Conservation (phyloP, 2,329 filamentous ascomycete genomes). For the Cadophora sp. region DNA sequence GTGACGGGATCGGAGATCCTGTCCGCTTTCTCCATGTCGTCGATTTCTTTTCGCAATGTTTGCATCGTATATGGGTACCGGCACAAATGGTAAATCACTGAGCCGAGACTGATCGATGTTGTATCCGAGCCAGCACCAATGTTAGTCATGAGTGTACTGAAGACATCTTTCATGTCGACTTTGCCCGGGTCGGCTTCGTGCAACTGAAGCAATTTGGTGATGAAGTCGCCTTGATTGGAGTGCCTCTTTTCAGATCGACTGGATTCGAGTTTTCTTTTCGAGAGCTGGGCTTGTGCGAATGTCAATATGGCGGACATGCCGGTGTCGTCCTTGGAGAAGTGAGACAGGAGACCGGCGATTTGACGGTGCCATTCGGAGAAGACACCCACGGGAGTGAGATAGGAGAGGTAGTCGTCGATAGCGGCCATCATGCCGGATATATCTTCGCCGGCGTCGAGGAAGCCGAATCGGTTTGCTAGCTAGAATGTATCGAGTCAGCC, state of each 20-base stretch:
- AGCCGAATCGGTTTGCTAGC: slow-evolving; percentile 46
- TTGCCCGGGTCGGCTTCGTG: slow-evolving; percentile 50
- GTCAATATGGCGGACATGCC: slow-evolving; percentile 7
- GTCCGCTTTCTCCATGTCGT: slow-evolving; percentile 22
- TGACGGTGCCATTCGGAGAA: slow-evolving; percentile 46
- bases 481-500: neutral
- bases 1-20: slow-evolving; percentile 35
- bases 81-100: slow-evolving; percentile 52
- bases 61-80: slow-evolving; percentile 39
- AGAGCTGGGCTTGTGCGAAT: slow-evolving; percentile 21
- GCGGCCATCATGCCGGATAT: slow-evolving; percentile 48
- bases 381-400: slow-evolving; percentile 48
- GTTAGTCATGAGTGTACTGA: slow-evolving; percentile 43
- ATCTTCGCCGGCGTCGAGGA: slow-evolving; percentile 52
- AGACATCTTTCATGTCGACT: slow-evolving; percentile 48
- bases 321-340: neutral
- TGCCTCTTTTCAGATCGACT: neutral
- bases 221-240: slow-evolving; percentile 45
- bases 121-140: slow-evolving; percentile 52
- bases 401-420: slow-evolving; percentile 45
- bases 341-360: neutral
- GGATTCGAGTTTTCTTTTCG: slow-evolving; percentile 24
- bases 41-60: slow-evolving; percentile 45
- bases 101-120: slow-evolving; percentile 53
- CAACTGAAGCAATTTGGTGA: slow-evolving; percentile 49